Conservation (phyloP, 306 rosid species). For the Prunus dulcis region DNA sequence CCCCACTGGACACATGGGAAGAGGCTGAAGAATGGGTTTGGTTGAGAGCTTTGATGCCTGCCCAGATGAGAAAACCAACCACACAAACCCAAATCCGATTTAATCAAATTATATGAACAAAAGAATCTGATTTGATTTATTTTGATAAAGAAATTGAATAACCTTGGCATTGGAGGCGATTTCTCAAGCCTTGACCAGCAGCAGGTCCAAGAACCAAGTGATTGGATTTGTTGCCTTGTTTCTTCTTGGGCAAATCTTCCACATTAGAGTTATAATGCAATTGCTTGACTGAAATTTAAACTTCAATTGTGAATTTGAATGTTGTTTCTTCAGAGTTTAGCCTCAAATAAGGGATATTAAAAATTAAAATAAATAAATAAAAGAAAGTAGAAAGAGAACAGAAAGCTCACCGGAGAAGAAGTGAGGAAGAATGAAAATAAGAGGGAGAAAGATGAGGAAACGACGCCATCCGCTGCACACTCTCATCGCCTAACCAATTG, state of each 20-base stretch:
- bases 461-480: slow-evolving; percentile 61
- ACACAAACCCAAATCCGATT: neutral
- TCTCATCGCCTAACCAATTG: slow-evolving; percentile 36
- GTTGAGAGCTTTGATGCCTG: slow-evolving; percentile 84
- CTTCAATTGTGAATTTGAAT: neutral
- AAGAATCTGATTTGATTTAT: neutral
- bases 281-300: slow-evolving; percentile 46
- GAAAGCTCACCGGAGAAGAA: slow-evolving; percentile 50
- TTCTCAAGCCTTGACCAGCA: slow-evolving; percentile 84
- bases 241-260: slow-evolving; percentile 38
- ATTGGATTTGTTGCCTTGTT: slow-evolving; percentile 57
- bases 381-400: neutral
- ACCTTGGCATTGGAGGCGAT: slow-evolving; percentile 88
- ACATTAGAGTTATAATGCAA: slow-evolving; percentile 46
- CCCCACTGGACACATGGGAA: slow-evolving; percentile 12
- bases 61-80: slow-evolving; percentile 1
- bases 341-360: neutral
- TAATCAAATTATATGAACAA: too few species aligned
- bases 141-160: neutral
- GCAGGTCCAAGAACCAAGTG: slow-evolving; percentile 86
- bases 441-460: slow-evolving; percentile 59
- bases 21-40: slow-evolving; percentile 40
- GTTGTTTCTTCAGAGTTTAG: neutral
- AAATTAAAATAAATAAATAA: slow-evolving; percentile 5
- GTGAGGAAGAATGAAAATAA: slow-evolving; percentile 58